phyloP scores from a whole-genome alignment of 2,329 filamentous ascomycete genomes.

The Knoxdaviesia proteae region DNA sequence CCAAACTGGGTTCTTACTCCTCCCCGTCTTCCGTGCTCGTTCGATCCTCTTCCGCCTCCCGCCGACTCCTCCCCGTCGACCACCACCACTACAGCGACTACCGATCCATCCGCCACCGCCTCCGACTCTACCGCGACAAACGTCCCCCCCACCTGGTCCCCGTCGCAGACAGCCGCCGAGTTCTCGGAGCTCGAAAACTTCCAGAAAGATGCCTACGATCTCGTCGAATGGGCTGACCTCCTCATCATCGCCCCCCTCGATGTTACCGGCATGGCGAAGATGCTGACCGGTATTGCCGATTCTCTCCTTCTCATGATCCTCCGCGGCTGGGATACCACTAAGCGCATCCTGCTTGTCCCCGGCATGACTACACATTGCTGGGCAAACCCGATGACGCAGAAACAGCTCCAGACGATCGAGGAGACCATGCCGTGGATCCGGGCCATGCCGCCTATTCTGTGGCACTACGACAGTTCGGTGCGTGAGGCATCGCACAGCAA shows the following conservation, averaged over 20 bases:
- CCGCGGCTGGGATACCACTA: slow-evolving; percentile 70
- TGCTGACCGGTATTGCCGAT: slow-evolving; percentile 68
- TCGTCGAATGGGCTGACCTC: slow-evolving; percentile 76
- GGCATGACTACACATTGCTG: slow-evolving; percentile 81
- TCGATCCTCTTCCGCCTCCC: slow-evolving; percentile 26
- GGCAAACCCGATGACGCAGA: slow-evolving; percentile 75
- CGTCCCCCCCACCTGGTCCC: not conserved
- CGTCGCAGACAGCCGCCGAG: slow-evolving; percentile 7
- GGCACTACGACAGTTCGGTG: slow-evolving; percentile 44
- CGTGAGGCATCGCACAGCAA: slow-evolving; percentile 19
- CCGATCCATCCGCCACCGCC: slow-evolving; percentile 28
- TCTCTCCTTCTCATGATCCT: slow-evolving; percentile 64
- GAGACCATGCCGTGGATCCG: slow-evolving; percentile 76
- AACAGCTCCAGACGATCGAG: slow-evolving; percentile 66
- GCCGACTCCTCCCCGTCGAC: not conserved
- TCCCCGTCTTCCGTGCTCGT: slow-evolving; percentile 15
- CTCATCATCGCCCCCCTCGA: slow-evolving; percentile 70
- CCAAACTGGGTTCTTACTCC: slow-evolving; percentile 27
- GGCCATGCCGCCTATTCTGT: slow-evolving; percentile 61
- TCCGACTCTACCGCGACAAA: not conserved
- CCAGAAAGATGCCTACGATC: slow-evolving; percentile 28
- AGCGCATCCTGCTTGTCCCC: slow-evolving; percentile 66
- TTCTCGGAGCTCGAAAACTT: slow-evolving; percentile 1
- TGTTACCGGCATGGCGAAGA: slow-evolving; percentile 65
- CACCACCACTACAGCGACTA: not conserved